phyloP scores from a whole-genome alignment of 2,329 filamentous ascomycete species.

The Neopestalotiopsis clavispora region DNA sequence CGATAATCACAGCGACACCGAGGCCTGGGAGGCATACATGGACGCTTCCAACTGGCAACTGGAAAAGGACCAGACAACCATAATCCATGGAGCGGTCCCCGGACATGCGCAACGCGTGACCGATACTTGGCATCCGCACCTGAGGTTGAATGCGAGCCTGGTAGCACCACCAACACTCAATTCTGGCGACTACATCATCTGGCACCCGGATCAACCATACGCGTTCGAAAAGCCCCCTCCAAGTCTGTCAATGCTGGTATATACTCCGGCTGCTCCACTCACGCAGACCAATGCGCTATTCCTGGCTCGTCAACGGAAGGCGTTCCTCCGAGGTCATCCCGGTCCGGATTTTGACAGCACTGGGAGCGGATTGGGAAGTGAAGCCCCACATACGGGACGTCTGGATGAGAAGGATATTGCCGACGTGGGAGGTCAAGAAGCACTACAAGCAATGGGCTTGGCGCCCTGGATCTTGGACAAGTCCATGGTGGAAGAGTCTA shows the following conservation, averaged over 20 bases:
- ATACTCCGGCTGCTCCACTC: slow-evolving; percentile 59
- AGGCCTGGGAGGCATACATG: slow-evolving; percentile 56
- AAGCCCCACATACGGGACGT: slow-evolving; percentile 54
- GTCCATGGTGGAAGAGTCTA: slow-evolving; percentile 28
- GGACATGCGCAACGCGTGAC: slow-evolving; percentile 63
- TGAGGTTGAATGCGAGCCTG: slow-evolving; percentile 57
- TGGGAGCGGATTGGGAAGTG: slow-evolving; percentile 53
- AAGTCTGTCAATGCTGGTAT: slow-evolving; percentile 54
- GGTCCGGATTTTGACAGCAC: slow-evolving; percentile 61
- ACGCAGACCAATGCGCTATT: slow-evolving; percentile 64
- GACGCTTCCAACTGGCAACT: slow-evolving; percentile 45
- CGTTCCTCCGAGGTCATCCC: slow-evolving; percentile 58
- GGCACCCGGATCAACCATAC: slow-evolving; percentile 63
- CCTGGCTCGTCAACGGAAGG: slow-evolving; percentile 61
- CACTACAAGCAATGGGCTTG: slow-evolving; percentile 62
- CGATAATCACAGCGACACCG: slow-evolving; percentile 29
- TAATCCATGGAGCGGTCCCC: slow-evolving; percentile 63
- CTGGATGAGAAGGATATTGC: slow-evolving; percentile 57
- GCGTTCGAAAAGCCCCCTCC: slow-evolving; percentile 45
- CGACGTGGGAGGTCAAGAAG: slow-evolving; percentile 54
- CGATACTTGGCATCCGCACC: slow-evolving; percentile 62
- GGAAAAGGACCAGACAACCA: slow-evolving; percentile 55
- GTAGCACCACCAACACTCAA: slow-evolving; percentile 60
- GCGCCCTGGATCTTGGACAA: slow-evolving; percentile 52
- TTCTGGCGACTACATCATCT: slow-evolving; percentile 62